These are phyloP conservation scores for Ogataea degrootiae DNA, from an alignment of 805 yeast species.

Conservation along the genomic window DNA sequence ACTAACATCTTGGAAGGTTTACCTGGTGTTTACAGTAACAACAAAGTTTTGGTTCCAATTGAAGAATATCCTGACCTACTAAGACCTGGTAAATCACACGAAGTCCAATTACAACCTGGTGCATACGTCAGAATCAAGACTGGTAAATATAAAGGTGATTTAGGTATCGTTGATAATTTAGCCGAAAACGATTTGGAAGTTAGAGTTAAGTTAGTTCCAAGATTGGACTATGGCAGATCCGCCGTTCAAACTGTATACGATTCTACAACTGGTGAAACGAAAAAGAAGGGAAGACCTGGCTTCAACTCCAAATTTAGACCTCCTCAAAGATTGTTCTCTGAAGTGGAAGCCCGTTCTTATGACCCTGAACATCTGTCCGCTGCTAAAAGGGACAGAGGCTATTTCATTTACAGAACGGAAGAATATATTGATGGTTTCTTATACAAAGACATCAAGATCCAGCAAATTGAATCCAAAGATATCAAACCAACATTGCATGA, in stretches of 20 bases:
- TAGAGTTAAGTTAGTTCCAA: constrained; percentile 87
- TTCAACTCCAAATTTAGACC: constrained; percentile 67
- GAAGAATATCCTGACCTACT: constrained; percentile 91
- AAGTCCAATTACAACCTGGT: constrained; percentile 86
- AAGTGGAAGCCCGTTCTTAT: constrained; percentile 80
- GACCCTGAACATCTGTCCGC: constrained; percentile 67
- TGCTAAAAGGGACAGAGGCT: constrained; percentile 56
- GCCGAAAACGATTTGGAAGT: constrained; percentile 95
- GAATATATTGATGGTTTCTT: constrained; percentile 88
- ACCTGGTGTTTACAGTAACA: constrained; percentile 69
- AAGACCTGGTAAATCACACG: constrained; percentile 84
- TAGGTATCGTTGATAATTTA: constrained; percentile 88
- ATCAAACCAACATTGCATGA: constrained; percentile 89
- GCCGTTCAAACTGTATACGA: constrained; percentile 26
- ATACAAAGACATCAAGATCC: constrained; percentile 79
- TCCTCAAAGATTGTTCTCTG: constrained; percentile 80
- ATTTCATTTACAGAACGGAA: constrained; percentile 75
- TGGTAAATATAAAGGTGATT: constrained; percentile 88
- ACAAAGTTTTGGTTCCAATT: constrained; percentile 86
- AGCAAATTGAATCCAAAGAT: constrained; percentile 68
- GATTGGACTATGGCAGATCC: constrained; percentile 82
- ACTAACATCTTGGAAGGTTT: constrained; percentile 84
- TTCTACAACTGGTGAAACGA: constrained; percentile 17
- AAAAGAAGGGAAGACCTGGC: constrained; percentile 38
- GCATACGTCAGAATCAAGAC: constrained; percentile 85